Base-by-base conservation (phyloP, 495 filamentous ascomycete genomes). In the Talaromyces stipitatus region DNA sequence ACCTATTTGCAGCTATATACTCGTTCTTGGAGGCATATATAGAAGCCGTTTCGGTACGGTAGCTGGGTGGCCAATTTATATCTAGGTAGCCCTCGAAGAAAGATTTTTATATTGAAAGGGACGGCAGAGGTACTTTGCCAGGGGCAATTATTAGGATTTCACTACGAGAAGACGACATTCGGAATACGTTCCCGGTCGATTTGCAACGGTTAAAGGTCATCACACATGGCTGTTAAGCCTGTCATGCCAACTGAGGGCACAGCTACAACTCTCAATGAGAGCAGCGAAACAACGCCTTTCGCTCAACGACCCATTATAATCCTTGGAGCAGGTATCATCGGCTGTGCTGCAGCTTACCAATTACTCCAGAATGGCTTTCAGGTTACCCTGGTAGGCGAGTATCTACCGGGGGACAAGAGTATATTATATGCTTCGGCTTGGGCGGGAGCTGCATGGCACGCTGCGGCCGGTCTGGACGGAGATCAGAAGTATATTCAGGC, bases 391-490 rank as follows among this genome's bases (percentile, higher is more conserved):
- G 69, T 76, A 8, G 73, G 71, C 8, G 73, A 76, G 55, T 74
- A 68, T 58, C 61, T 76, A 4, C 73, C 73, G 0, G 73, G 73
- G 18, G 72, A 76, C 50, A 65, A 74, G 55, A 63, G 65, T 43
- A 70, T 74, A n/a, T 58, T 64, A 28, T 76, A 76, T 58, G 72
- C 73, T 20, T 76, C 73, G 6, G 73, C 73, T 11, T 76, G 73
- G 73, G 73, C 73, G 14, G 73, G 73, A 14, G 73, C 72, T 14
- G 73, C 72, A 52, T 76, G 73, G 73, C 73, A 76, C 62, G 67
- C 73, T 3, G 73, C 73, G 1, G 67, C 66, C 9, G 71, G 72
- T 6, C 72, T 76, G 53, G 66, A 63, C 7, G 61, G 69, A 1
- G 69, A 76, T 10, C 65, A 74, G 52, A 68, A 63, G 2, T 74